These are phyloP conservation scores for Chaetomiaceae sp. DNA, from an alignment of 2,329 filamentous ascomycete genomes.

Conservation along the genomic window DNA sequence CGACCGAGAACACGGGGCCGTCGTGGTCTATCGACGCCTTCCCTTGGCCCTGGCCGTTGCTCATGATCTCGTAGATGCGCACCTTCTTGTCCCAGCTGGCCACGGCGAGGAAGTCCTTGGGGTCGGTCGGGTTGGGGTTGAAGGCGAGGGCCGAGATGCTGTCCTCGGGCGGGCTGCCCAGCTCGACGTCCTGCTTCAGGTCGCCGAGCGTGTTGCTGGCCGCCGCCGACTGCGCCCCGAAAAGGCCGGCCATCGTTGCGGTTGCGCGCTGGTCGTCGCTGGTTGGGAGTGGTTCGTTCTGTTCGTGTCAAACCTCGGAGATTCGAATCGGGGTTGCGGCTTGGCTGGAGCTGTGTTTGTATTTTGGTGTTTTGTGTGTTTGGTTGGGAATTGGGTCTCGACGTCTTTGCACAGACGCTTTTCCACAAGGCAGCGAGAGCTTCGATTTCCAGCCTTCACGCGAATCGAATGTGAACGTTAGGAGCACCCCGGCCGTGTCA, in stretches of 20 bases:
- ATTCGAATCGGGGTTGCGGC: not conserved
- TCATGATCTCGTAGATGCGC: conserved; percentile 87
- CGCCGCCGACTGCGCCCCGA: conserved; percentile 49
- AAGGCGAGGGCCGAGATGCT: conserved; percentile 85
- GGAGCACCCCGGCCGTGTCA: not conserved
- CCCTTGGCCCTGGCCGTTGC: conserved; percentile 71
- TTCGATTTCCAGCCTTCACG: conserved; percentile 3
- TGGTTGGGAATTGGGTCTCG: not conserved
- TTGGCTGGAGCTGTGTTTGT: not conserved
- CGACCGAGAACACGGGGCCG: conserved; percentile 74
- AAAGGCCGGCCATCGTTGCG: conserved; percentile 57
- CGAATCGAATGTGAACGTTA: not conserved
- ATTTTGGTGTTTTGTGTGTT: too few species aligned
- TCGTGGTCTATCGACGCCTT: conserved; percentile 84
- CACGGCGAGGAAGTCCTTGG: conserved; percentile 77
- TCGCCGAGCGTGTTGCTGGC: conserved; percentile 77
- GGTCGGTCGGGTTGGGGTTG: conserved; percentile 42
- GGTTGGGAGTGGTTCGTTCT: not conserved
- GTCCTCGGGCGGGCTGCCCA: conserved; percentile 77
- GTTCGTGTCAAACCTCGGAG: not conserved
- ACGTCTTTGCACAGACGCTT: not conserved
- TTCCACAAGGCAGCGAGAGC: not conserved
- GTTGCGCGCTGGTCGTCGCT: not conserved
- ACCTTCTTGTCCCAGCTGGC: conserved; percentile 98
- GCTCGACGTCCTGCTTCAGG: conserved; percentile 78